Conservation (phyloP, 768 basidiomycete species). For the Suillus americanus region DNA sequence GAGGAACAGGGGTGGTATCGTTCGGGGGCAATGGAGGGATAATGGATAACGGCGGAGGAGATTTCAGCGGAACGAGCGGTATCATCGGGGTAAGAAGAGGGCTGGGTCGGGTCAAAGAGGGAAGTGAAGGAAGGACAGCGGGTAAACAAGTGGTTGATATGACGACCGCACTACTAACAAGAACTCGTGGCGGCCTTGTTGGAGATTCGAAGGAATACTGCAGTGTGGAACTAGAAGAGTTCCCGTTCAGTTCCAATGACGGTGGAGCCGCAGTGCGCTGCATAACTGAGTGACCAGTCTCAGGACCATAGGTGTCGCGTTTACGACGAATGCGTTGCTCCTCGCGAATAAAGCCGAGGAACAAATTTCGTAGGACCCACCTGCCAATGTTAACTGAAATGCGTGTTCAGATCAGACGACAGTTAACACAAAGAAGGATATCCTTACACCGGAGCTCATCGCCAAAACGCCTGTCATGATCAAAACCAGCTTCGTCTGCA, state of each 20-base stretch:
- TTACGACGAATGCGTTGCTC: constrained; percentile 49
- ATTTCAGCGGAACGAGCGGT: constrained; percentile 37
- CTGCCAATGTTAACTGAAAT: constrained; percentile 84
- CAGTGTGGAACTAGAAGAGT: constrained; percentile 17
- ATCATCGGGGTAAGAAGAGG: constrained; percentile 64
- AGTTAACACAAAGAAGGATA: constrained; percentile 2
- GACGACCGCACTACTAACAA: constrained; percentile 45
- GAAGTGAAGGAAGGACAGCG: constrained; percentile 52
- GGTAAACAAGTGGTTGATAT: constrained; percentile 66
- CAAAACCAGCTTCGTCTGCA: constrained; percentile 85
- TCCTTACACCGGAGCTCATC: constrained; percentile 82
- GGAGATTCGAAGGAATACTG: constrained; percentile 30
- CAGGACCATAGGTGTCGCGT: constrained; percentile 27
- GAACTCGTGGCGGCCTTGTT: constrained; percentile 26
- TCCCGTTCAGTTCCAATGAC: constrained; percentile 27
- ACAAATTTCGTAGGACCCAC: constrained; percentile 87
- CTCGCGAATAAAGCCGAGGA: constrained; percentile 73
- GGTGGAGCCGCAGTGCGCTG: constrained; percentile 23
- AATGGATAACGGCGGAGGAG: constrained; percentile 28
- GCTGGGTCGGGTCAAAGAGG: constrained; percentile 44
- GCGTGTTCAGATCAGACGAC: constrained; percentile 9
- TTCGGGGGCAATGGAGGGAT: constrained; percentile 47
- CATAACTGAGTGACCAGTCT: constrained; percentile 16
- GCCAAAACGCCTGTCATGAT: constrained; percentile 54
- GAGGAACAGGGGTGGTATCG: constrained; percentile 31